phyloP scores from a whole-genome alignment of 192 early-diverging fungal species.

The Gryganskiella cystojenkinii region DNA sequence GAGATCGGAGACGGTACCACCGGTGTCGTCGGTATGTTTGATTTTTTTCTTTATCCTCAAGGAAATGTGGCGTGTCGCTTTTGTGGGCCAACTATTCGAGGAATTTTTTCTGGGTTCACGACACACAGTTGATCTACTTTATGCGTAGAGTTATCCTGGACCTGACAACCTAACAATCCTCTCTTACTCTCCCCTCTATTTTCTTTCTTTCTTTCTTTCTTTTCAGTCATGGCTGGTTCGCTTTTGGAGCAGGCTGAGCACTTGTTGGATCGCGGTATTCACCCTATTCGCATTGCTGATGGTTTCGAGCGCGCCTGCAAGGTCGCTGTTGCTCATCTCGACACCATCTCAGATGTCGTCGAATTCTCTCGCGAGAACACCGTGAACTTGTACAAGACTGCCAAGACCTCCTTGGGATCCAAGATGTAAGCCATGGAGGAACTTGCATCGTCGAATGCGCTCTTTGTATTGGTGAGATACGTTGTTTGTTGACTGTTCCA shows the following conservation, averaged over 20 bases:
- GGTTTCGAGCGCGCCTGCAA: slow-evolving; percentile 98
- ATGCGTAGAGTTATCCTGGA: no score
- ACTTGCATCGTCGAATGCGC: background rate
- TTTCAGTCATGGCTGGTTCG: slow-evolving; percentile 93
- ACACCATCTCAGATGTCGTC: slow-evolving; percentile 92
- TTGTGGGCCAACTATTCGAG: background rate
- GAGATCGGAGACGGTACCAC: slow-evolving; percentile 99
- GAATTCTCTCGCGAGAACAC: slow-evolving; percentile 85
- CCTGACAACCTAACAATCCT: no score
- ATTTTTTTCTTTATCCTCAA: no score
- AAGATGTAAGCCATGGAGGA: slow-evolving; percentile 99
- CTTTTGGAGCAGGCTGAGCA: slow-evolving; percentile 97
- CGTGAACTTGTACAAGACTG: slow-evolving; percentile 90
- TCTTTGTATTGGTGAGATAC: background rate
- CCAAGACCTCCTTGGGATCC: slow-evolving; percentile 96
- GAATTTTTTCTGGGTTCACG: background rate
- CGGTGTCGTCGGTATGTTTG: slow-evolving; percentile 90
- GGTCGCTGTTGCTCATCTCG: slow-evolving; percentile 92
- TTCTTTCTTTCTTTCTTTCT: background rate
- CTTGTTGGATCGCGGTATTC: slow-evolving; percentile 95
- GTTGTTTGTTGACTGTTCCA: background rate
- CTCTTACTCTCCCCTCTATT: background rate
- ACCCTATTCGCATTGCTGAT: slow-evolving; percentile 99
- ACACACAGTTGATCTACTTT: no score
- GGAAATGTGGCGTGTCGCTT: background rate